Conservation (phyloP, 192 early-diverging fungal genomes). For the Gigaspora rosea region DNA sequence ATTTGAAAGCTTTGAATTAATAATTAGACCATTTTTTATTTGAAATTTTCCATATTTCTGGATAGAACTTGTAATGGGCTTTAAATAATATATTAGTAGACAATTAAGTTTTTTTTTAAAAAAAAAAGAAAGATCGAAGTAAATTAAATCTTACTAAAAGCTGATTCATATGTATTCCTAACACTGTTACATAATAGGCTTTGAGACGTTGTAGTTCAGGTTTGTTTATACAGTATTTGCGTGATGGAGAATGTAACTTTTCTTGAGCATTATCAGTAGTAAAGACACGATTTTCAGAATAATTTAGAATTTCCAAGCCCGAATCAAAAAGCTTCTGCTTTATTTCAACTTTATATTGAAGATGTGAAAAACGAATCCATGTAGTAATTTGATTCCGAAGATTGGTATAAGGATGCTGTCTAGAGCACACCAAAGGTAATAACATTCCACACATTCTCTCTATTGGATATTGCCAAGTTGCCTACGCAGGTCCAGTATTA, state of each 20-base stretch:
- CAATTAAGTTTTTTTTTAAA: no score
- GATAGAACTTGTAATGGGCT: background rate
- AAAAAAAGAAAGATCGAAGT: no score
- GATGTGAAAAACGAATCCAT: background rate
- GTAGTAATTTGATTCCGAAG: background rate
- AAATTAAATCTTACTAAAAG: no score
- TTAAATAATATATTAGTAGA: background rate
- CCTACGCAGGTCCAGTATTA: background rate
- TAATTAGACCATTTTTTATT: background rate
- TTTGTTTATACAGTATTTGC: background rate
- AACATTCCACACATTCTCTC: no score
- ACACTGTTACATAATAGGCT: constrained; percentile 1
- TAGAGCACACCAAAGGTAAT: background rate
- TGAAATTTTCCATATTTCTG: background rate
- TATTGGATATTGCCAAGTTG: no score
- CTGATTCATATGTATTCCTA: background rate
- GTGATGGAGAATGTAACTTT: background rate
- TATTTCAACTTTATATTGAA: background rate
- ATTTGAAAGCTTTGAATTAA: constrained; percentile 12
- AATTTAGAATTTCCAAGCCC: background rate
- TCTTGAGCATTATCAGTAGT: background rate
- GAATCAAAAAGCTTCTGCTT: background rate
- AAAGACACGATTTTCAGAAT: no score
- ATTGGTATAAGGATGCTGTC: background rate
- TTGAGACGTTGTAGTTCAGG: background rate